A percentile compares a stretch with the other conserved stretches of the same genome.
These are phyloP conservation scores for Dacryopinax spathularia DNA, from an alignment of 768 basidiomycete genomes.

Conservation along the genomic window DNA sequence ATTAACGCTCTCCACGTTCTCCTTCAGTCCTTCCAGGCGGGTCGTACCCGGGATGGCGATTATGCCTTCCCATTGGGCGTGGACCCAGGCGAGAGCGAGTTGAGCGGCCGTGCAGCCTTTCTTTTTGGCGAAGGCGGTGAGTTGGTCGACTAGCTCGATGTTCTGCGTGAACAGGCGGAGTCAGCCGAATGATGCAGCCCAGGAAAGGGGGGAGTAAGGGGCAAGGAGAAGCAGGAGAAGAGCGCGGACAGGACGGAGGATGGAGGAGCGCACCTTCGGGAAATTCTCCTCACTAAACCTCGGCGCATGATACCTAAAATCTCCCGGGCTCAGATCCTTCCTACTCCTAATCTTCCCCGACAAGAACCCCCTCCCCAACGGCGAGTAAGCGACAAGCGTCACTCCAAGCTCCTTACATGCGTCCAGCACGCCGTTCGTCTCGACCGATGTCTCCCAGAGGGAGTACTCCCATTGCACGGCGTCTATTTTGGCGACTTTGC, in stretches of 20 bases:
- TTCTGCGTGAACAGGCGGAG: constrained; percentile 10
- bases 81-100: constrained; percentile 29
- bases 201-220: too few relatives aligned
- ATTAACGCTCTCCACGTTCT: constrained; percentile 33
- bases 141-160: constrained; percentile 11
- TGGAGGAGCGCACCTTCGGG: constrained; percentile 2
- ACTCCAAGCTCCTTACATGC: constrained; percentile 14
- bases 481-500: constrained; percentile 19
- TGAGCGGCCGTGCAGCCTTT: constrained; percentile 27
- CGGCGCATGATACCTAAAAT: constrained; percentile 7
- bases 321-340: constrained; percentile 2
- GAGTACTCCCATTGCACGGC: constrained; percentile 23
- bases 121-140: constrained; percentile 21
- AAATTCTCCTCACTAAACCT: constrained; percentile 10
- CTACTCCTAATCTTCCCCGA: background rate
- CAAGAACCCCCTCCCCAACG: constrained; percentile 5
- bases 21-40: constrained; percentile 29
- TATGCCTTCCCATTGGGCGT: constrained; percentile 16
- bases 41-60: constrained; percentile 22
- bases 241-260: background rate
- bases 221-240: background rate
- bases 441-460: constrained; percentile 20
- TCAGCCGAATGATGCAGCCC: too few relatives aligned
- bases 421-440: constrained; percentile 10
- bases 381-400: constrained; percentile 10